A percentile compares a stretch with the other conserved stretches of the same genome.
Evolutionary conservation across 2,329 filamentous ascomycete species (phyloP).

Genomic region (Cladobotryum mycophilum): DNA sequence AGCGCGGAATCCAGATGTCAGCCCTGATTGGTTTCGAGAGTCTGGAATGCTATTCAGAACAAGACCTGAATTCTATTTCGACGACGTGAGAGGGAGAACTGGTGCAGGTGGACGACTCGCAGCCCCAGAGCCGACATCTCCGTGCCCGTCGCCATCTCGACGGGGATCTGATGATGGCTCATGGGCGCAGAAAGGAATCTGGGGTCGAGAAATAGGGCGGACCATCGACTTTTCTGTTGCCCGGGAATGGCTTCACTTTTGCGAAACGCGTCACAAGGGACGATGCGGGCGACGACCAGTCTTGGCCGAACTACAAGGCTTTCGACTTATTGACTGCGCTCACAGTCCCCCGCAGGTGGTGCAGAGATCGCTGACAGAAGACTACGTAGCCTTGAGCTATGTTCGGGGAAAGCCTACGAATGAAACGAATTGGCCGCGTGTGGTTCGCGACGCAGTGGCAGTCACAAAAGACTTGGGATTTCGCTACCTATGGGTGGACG

Average conservation of each 20-base stretch:
- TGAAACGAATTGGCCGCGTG: slow-evolving; percentile 23
- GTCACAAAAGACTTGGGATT: slow-evolving; percentile 27
- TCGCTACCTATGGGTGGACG: slow-evolving; percentile 34
- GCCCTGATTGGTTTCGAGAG: slow-evolving; percentile 27
- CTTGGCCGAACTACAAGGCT: slow-evolving; percentile 22
- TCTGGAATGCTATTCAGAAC: slow-evolving; percentile 29
- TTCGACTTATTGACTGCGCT: slow-evolving; percentile 28
- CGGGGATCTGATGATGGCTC: slow-evolving; percentile 6
- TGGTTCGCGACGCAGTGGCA: slow-evolving; percentile 25
- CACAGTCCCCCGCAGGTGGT: slow-evolving; percentile 26
- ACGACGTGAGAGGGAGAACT: slow-evolving; percentile 14
- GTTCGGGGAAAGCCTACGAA: slow-evolving; percentile 25
- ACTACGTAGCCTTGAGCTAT: slow-evolving; percentile 30
- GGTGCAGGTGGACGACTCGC: slow-evolving; percentile 13
- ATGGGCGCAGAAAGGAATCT: slow-evolving; percentile 27
- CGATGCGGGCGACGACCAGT: slow-evolving; percentile 25
- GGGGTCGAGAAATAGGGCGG: slow-evolving; percentile 27
- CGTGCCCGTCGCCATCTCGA: neutral
- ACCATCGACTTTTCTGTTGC: slow-evolving; percentile 25
- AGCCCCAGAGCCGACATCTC: slow-evolving; percentile 17
- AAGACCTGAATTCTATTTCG: slow-evolving; percentile 21
- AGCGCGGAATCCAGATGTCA: slow-evolving; percentile 25
- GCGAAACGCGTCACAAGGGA: slow-evolving; percentile 27
- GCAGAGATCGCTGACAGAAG: slow-evolving; percentile 21
- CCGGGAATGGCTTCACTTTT: slow-evolving; percentile 29